phyloP scores from a whole-genome alignment of 352 stramenopile genomes.

The Aphanomyces cochlioides region DNA sequence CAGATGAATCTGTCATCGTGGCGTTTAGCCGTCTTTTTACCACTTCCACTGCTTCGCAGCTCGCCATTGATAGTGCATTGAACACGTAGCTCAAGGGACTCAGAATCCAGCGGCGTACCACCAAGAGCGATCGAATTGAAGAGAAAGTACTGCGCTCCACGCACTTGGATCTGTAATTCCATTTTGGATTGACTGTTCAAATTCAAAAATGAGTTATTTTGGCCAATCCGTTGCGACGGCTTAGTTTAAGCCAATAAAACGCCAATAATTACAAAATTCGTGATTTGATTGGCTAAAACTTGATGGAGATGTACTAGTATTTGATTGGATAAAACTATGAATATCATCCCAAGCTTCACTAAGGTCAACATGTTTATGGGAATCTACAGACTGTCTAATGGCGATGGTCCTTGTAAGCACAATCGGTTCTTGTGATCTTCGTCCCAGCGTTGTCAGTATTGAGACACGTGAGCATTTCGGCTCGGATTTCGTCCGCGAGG shows the following conservation, averaged over 20 bases:
- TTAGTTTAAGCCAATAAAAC: not conserved
- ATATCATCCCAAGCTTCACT: too few species aligned
- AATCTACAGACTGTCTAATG: conserved; percentile 43
- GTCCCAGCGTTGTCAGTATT: conserved; percentile 53
- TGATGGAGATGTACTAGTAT: not conserved
- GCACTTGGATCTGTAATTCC: conserved; percentile 29
- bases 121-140: conserved; percentile 12
- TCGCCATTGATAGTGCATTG: conserved; percentile 27
- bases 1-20: conserved; percentile 21
- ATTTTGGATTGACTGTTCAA: not conserved
- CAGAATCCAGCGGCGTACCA: conserved; percentile 1
- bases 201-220: not conserved
- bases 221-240: too few species aligned
- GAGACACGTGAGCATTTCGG: conserved; percentile 59
- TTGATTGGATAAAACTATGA: not conserved
- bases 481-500: conserved; percentile 70
- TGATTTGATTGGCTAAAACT: not conserved
- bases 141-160: conserved; percentile 11
- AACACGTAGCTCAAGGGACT: conserved; percentile 18
- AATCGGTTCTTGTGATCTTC: conserved; percentile 55
- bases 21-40: not conserved
- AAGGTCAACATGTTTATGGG: too few species aligned
- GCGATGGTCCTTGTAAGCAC: conserved; percentile 64
- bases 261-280: not conserved
- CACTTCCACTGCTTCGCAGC: conserved; percentile 23